Evolutionary conservation across 1,284 basidiomycete genomes (phyloP).

Genomic region (Wallemia hederae): DNA sequence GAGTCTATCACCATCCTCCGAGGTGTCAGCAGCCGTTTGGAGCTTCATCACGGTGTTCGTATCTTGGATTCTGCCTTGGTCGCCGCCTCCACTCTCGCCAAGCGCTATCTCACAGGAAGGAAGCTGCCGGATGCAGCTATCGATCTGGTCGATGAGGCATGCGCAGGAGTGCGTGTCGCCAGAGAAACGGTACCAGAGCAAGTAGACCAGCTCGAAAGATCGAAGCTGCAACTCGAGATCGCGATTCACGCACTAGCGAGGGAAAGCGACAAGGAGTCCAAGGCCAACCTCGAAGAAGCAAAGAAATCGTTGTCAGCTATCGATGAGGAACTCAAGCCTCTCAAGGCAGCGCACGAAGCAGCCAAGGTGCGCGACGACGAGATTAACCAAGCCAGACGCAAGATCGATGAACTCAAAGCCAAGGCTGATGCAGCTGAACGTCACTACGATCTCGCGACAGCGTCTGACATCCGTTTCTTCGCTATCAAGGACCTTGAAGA

Average conservation of each 20-base stretch:
- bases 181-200: constrained; percentile 82
- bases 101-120: constrained; percentile 42
- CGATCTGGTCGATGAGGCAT: constrained; percentile 17
- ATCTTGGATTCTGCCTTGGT: constrained; percentile 78
- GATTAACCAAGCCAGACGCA: constrained; percentile 45
- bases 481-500: constrained; percentile 72
- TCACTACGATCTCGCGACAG: constrained; percentile 49
- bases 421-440: constrained; percentile 89
- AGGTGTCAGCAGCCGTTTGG: constrained; percentile 52
- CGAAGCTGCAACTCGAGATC: constrained; percentile 73
- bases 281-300: constrained; percentile 38
- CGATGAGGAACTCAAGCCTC: constrained; percentile 17
- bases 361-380: constrained; percentile 68
- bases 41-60: constrained; percentile 52
- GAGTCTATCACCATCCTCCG: constrained; percentile 84
- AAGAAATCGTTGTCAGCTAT: constrained; percentile 47
- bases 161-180: constrained; percentile 45
- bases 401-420: constrained; percentile 67
- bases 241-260: constrained; percentile 65
- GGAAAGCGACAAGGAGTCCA: constrained; percentile 65
- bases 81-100: constrained; percentile 65
- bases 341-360: constrained; percentile 25
- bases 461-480: constrained; percentile 72
- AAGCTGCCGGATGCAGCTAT: constrained; percentile 15
- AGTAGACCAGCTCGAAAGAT: constrained; percentile 76